These are phyloP conservation scores for Alternaria brassicicola DNA, from an alignment of 2,329 filamentous ascomycete genomes.

Conservation along the genomic window DNA sequence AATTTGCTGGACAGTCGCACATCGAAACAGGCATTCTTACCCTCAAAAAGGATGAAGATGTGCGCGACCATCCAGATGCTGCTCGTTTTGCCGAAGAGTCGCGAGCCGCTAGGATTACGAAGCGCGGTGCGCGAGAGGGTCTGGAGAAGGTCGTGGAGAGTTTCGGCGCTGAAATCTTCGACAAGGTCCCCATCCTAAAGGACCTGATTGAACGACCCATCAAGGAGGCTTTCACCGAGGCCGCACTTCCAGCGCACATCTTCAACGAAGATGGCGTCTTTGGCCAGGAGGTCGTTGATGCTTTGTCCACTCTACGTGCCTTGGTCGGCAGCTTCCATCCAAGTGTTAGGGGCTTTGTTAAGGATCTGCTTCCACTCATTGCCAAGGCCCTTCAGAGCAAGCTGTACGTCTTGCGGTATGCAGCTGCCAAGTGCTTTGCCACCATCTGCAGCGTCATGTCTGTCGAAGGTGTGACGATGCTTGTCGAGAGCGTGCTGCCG, in stretches of 20 bases:
- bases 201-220: constrained; percentile 83
- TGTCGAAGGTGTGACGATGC: constrained; percentile 91
- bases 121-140: constrained; percentile 91
- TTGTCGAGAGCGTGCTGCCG: constrained; percentile 91
- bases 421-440: constrained; percentile 95
- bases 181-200: constrained; percentile 82
- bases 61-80: constrained; percentile 88
- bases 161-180: constrained; percentile 78
- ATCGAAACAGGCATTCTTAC: constrained; percentile 86
- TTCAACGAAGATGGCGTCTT: constrained; percentile 74
- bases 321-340: constrained; percentile 87
- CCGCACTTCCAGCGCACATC: constrained; percentile 72
- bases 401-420: constrained; percentile 92
- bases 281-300: constrained; percentile 93
- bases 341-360: constrained; percentile 77
- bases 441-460: constrained; percentile 97
- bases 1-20: constrained; percentile 82
- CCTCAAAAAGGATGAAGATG: constrained; percentile 95
- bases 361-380: constrained; percentile 82
- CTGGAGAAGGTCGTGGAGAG: constrained; percentile 82
- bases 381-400: constrained; percentile 86
- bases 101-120: constrained; percentile 84
- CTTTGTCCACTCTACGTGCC: constrained; percentile 88
- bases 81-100: constrained; percentile 89
- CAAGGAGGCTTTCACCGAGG: constrained; percentile 71